These are phyloP conservation scores for Zygosaccharomyces sapae DNA, from an alignment of 1,139 yeast genomes.

Conservation along the genomic window DNA sequence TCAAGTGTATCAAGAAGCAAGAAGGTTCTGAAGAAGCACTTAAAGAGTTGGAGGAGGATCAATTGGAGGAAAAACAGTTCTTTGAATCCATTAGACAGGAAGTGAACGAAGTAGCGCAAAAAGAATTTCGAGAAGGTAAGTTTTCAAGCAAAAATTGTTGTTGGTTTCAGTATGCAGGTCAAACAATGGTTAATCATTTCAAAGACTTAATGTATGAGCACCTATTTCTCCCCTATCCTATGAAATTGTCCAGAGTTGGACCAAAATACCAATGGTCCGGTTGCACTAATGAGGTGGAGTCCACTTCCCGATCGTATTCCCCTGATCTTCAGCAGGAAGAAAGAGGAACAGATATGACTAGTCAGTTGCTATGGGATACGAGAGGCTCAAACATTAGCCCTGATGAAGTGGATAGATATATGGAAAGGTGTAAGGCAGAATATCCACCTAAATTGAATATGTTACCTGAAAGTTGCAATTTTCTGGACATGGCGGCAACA, in stretches of 20 bases:
- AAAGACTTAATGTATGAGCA: conserved; percentile 23
- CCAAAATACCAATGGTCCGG: conserved; percentile 32
- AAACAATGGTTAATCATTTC: conserved; percentile 22
- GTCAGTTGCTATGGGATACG: conserved; percentile 64
- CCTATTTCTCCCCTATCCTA: conserved; percentile 29
- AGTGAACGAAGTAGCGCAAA: conserved; percentile 11
- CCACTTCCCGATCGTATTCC: conserved; percentile 19
- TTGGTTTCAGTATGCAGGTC: conserved; percentile 34
- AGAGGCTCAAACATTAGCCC: conserved; percentile 38
- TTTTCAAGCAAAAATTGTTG: conserved; percentile 20
- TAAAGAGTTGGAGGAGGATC: conserved; percentile 15
- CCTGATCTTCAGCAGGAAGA: conserved; percentile 45
- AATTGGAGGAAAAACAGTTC: conserved; percentile 6
- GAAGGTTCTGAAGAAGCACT: conserved; percentile 21
- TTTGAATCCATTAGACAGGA: conserved; percentile 8
- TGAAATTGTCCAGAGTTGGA: conserved; percentile 31
- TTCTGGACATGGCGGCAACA: conserved; percentile 65
- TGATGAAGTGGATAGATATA: conserved; percentile 47
- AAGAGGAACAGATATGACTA: conserved; percentile 75
- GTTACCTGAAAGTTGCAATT: conserved; percentile 61
- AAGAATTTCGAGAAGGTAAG: conserved; percentile 9
- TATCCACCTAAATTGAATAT: conserved; percentile 53
- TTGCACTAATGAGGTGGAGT: conserved; percentile 16
- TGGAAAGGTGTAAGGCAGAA: conserved; percentile 49
- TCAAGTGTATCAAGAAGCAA: conserved; percentile 55